A percentile compares a stretch with the other conserved stretches of the same genome.
These are phyloP conservation scores for Lasiodiplodia sp. DNA, from an alignment of 2,329 filamentous ascomycete genomes.

Conservation along the genomic window DNA sequence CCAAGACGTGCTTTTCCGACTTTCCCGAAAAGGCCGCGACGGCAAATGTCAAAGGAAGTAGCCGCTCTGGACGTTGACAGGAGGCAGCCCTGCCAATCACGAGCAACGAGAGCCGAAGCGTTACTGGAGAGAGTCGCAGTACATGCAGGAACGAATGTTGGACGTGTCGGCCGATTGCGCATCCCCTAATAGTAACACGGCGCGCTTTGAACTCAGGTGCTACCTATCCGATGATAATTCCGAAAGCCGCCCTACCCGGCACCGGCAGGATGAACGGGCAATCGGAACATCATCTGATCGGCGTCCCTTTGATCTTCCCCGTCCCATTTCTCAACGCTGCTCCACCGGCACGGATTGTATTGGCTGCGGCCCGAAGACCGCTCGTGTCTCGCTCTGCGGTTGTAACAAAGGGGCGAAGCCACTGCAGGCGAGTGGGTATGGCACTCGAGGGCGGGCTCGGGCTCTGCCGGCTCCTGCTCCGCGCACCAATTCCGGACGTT, in stretches of 20 bases:
- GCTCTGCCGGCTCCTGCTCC: slow-evolving; percentile 19
- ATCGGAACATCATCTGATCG: slow-evolving; percentile 28
- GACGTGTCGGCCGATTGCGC: not conserved
- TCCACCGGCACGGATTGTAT: slow-evolving; percentile 15
- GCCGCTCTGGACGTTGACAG: slow-evolving; percentile 10
- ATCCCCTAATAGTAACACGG: slow-evolving; percentile 13
- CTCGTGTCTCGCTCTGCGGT: slow-evolving; percentile 14
- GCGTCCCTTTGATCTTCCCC: slow-evolving; percentile 26
- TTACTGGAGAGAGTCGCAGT: not conserved
- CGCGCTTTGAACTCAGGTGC: too few species aligned
- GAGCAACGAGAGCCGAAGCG: not conserved
- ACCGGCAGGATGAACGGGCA: slow-evolving; percentile 20
- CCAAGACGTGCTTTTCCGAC: slow-evolving; percentile 12
- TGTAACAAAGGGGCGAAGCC: slow-evolving; percentile 18
- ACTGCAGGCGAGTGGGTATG: slow-evolving; percentile 25
- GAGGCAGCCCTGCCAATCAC: not conserved
- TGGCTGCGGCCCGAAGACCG: slow-evolving; percentile 20
- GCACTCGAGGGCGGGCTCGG: not conserved
- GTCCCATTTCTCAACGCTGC: slow-evolving; percentile 7
- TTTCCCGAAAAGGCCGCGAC: slow-evolving; percentile 21
- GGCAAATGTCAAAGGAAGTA: slow-evolving; percentile 24
- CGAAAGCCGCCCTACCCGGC: slow-evolving; percentile 19
- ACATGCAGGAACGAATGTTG: not conserved
- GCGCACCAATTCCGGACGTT: not conserved
- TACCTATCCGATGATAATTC: slow-evolving; percentile 21